These are phyloP conservation scores for Nicotiana undulata DNA, from an alignment of 257 asterid genomes.

Conservation along the genomic window DNA sequence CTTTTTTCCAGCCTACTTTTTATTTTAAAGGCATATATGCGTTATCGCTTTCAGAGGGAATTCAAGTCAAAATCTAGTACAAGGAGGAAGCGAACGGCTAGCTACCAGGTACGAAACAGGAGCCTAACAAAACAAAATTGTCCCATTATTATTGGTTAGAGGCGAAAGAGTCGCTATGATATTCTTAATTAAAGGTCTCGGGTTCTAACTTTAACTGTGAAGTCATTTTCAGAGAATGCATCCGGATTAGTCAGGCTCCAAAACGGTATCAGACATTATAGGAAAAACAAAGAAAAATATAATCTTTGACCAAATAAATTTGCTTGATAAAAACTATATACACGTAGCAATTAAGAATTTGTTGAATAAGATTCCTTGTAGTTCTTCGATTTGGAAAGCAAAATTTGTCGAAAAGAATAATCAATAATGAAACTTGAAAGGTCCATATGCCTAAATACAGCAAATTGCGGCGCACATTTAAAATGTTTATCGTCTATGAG, in stretches of 20 bases:
- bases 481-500: background rate
- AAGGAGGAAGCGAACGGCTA: too few species aligned
- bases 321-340: background rate
- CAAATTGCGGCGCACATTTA: background rate
- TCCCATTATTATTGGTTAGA: too few species aligned
- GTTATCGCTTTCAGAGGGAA: too few species aligned
- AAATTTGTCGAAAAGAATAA: background rate
- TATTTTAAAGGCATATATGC: too few species aligned
- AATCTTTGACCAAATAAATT: background rate
- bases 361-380: background rate
- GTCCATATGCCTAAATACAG: background rate
- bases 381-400: background rate
- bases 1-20: too few species aligned
- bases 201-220: rapidly evolving
- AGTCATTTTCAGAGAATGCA: too few species aligned
- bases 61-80: too few species aligned
- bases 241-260: background rate
- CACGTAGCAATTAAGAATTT: background rate
- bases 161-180: too few species aligned
- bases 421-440: background rate
- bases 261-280: too few species aligned
- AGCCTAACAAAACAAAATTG: too few species aligned
- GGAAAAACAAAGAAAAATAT: background rate
- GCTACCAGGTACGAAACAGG: too few species aligned
- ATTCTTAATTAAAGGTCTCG: too few species aligned